These are phyloP conservation scores for Trichoderma gamsii DNA, from an alignment of 495 filamentous ascomycete species.

Conservation along the genomic window DNA sequence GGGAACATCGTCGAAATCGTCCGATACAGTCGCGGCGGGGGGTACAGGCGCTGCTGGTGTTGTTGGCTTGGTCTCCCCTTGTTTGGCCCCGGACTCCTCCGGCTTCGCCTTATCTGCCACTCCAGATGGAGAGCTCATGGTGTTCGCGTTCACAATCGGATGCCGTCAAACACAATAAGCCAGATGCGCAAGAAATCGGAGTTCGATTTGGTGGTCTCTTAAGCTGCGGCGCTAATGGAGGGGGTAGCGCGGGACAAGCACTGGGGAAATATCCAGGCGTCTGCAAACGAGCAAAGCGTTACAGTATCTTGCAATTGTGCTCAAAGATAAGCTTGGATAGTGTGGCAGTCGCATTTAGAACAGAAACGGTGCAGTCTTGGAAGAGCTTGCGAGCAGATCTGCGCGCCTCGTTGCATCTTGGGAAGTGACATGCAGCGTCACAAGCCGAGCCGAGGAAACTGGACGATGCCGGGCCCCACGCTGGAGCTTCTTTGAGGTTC, in stretches of 20 bases:
- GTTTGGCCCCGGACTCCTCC: conserved; percentile 15
- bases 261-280: neutral
- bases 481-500: neutral
- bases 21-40: neutral
- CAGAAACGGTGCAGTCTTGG: neutral
- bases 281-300: neutral
- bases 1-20: conserved; percentile 46
- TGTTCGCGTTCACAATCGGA: neutral
- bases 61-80: conserved; percentile 11
- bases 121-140: neutral
- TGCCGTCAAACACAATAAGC: neutral
- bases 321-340: too few relatives aligned
- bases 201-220: neutral
- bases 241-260: neutral
- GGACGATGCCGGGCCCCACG: neutral
- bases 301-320: neutral
- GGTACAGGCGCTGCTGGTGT: neutral
- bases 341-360: neutral
- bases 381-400: neutral
- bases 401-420: neutral
- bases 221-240: conserved; percentile 12
- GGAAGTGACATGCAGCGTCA: conserved; percentile 7
- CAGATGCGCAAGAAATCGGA: conserved; percentile 7
- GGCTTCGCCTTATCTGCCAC: conserved; percentile 10
- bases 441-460: neutral